phyloP scores from a whole-genome alignment of 1,284 basidiomycete genomes.

The Irpex sp. region DNA sequence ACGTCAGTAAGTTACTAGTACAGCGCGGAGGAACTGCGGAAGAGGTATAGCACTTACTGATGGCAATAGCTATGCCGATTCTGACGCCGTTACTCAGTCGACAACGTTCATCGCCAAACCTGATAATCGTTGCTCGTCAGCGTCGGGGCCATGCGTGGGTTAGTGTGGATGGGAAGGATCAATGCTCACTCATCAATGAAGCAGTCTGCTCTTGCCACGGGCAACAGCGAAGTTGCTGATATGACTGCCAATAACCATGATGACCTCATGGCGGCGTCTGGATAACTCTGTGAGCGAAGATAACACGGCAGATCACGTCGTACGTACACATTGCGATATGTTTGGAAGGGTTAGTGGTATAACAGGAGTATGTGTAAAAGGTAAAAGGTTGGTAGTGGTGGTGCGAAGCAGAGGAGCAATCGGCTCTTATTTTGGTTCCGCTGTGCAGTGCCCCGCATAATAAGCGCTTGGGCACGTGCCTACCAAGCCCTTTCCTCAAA shows the following conservation, averaged over 20 bases:
- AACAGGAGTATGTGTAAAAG: neutral
- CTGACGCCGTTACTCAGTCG: slow-evolving; percentile 22
- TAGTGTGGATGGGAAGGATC: neutral
- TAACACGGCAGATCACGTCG: no score
- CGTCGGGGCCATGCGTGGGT: neutral
- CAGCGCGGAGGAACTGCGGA: neutral
- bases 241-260: slow-evolving; percentile 1
- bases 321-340: neutral
- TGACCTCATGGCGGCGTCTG: neutral
- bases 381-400: neutral
- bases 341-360: neutral
- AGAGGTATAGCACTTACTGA: slow-evolving; percentile 17
- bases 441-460: no score
- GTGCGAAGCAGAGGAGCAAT: neutral
- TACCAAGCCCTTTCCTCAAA: no score
- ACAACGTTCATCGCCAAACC: slow-evolving; percentile 21
- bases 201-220: slow-evolving; percentile 21
- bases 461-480: no score
- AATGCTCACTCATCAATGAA: slow-evolving; percentile 19
- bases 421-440: no score
- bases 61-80: slow-evolving; percentile 27
- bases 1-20: neutral
- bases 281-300: neutral
- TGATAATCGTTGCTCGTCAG: neutral
- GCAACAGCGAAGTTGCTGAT: slow-evolving; percentile 13